A percentile compares a stretch with the other conserved stretches of the same genome.
These are phyloP conservation scores for sorghum (Sorghum bicolor) DNA, from an alignment of 176 grass and related monocot genomes.

Conservation along the genomic window DNA sequence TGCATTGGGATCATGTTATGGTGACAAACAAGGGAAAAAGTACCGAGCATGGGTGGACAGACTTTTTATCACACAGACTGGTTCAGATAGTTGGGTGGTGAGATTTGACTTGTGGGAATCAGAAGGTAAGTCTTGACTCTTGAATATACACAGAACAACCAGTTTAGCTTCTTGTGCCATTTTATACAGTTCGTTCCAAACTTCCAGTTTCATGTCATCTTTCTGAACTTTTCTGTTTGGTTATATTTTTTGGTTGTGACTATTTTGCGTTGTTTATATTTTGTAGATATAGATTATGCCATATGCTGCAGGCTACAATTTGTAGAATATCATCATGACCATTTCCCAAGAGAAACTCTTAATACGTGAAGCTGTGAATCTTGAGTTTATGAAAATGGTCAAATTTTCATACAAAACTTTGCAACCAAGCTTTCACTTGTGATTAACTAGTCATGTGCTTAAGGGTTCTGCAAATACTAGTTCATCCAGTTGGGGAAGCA, in stretches of 20 bases:
- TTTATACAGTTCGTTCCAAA: not conserved
- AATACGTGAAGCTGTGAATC: not conserved
- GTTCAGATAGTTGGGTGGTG: conserved; percentile 59
- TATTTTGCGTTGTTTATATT: not conserved
- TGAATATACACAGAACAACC: not conserved
- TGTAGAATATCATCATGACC: not conserved
- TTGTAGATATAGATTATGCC: not conserved
- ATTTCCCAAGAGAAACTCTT: not conserved
- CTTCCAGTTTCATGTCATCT: not conserved
- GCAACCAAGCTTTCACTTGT: not conserved
- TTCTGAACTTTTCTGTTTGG: not conserved
- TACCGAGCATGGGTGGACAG: conserved; percentile 82
- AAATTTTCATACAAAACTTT: not conserved
- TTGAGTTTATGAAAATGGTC: not conserved
- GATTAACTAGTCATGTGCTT: not conserved
- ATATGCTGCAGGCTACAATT: not conserved
- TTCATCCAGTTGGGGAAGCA: not conserved
- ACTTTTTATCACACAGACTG: conserved; percentile 56
- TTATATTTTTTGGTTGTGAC: not conserved
- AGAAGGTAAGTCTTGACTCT: conserved; percentile 50
- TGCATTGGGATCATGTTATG: conserved; percentile 46
- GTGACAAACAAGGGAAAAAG: conserved; percentile 67
- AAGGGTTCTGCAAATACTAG: not conserved
- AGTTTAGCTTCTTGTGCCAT: conserved; percentile 2
- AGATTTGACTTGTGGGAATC: conserved; percentile 83